Base-by-base conservation (phyloP, 2,329 filamentous ascomycete species). In the Colletotrichum sp. region DNA sequence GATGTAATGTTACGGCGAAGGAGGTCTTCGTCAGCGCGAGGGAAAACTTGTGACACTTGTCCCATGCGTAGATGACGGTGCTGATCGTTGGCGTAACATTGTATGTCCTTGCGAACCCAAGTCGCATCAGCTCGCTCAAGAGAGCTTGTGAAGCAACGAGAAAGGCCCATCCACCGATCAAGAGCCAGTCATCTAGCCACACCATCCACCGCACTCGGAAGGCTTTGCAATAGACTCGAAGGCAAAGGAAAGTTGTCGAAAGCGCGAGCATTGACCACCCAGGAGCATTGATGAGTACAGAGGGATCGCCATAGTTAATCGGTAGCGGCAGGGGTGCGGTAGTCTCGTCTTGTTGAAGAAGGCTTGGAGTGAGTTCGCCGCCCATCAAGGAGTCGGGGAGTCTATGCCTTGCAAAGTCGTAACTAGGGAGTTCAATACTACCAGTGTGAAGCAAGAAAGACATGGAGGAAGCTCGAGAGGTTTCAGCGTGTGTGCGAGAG, bases 81-180 rank as follows among this genome's bases (percentile, higher is more conserved):
- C 26, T 52, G 8, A 70, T 70, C 1, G 8, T 32, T 18, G 55
- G 21, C 2, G 43, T 43, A 7, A 64, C 34, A 5, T 36, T 30
- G 34, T 64, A 64, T 0, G n/a, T 38, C 3, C n/a, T 8, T 0
- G 61, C 61, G 0, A 36, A 64, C 1, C 61, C 61, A 0, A 38
- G 61, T 1, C 85, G 2, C 73, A 76, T 76, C 18, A 71, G 18
- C 70, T 58, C 55, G 55, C 55, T 58, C 65, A 55, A 16, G 24
- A 69, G 7, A 38, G 76, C 61, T 21, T 73, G 66, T 71, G 75
- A 79, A 74, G 66, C 80, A 0, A 81, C 66, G 6, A 77, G 71
- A 21, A 79, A 66, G 72, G 80, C 80, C 81, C 80, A 83, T 2
- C 82, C 78, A 2, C 66, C 73, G 12, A 80, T 71, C 26, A 84